A percentile compares a stretch with the other conserved stretches of the same genome.
Conservation (phyloP, 108 stramenopile genomes). For the Licmophora abbreviata region DNA sequence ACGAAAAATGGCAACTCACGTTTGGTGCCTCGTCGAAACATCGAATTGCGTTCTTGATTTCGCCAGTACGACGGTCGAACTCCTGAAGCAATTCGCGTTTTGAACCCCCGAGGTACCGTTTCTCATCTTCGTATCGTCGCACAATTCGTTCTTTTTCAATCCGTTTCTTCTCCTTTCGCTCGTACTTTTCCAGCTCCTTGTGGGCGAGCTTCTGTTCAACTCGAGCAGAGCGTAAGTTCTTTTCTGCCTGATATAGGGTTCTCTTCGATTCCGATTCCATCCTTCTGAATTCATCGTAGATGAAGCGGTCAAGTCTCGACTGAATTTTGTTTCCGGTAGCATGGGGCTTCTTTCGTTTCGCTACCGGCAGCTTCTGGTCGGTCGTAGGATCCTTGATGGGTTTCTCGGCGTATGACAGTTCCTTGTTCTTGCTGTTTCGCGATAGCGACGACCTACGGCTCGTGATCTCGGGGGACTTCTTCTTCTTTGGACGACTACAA, state of each 20-base stretch:
- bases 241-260: slow-evolving; percentile 11
- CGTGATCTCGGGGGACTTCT: not conserved
- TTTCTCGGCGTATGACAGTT: not conserved
- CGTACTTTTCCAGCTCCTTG: not conserved
- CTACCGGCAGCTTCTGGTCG: too few species aligned
- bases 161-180: not conserved
- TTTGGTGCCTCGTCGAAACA: slow-evolving; percentile 1
- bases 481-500: not conserved
- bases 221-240: slow-evolving; percentile 8
- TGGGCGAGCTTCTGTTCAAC: slow-evolving; percentile 18
- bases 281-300: slow-evolving; percentile 33
- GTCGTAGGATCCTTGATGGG: not conserved
- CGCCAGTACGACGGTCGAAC: slow-evolving; percentile 19
- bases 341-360: too few species aligned
- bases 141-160: slow-evolving; percentile 2
- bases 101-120: slow-evolving; percentile 10
- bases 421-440: not conserved
- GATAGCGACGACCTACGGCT: not conserved
- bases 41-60: not conserved
- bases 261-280: slow-evolving; percentile 13
- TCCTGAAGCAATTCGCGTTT: slow-evolving; percentile 25
- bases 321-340: not conserved
- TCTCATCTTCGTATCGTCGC: slow-evolving; percentile 8
- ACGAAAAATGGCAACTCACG: not conserved
- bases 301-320: slow-evolving; percentile 2